A percentile compares a stretch with the other conserved stretches of the same genome.
These are phyloP conservation scores for Tephrocybe rancida DNA, from an alignment of 768 basidiomycete species.

Conservation along the genomic window DNA sequence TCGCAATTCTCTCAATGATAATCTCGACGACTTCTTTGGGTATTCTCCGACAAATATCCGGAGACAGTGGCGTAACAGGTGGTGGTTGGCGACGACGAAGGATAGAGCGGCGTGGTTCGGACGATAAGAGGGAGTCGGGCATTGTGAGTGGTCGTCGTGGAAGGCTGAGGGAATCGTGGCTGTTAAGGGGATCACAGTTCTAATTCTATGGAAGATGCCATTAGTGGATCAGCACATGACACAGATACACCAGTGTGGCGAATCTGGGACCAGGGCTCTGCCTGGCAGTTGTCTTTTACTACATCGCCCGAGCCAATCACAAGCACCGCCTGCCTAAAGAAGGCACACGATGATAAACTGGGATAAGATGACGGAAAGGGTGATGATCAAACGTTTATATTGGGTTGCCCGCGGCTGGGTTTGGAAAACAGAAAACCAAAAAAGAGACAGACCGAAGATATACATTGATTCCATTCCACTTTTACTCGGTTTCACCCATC, in stretches of 20 bases:
- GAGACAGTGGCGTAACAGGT: constrained; percentile 19
- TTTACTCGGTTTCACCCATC: constrained; percentile 6
- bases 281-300: constrained; percentile 13
- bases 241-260: constrained; percentile 13
- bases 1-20: constrained; percentile 18
- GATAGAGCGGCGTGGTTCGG: constrained; percentile 19
- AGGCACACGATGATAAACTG: constrained; percentile 2
- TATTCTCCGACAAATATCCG: constrained; percentile 15
- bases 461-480: constrained; percentile 8
- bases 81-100: constrained; percentile 19
- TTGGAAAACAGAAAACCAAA: neutral
- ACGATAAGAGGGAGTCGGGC: constrained; percentile 2
- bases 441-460: constrained; percentile 15
- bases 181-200: constrained; percentile 18
- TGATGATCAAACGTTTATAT: constrained; percentile 14
- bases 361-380: constrained; percentile 6
- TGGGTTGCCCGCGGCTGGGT: constrained; percentile 3
- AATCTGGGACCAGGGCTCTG: constrained; percentile 11
- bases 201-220: constrained; percentile 17
- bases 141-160: constrained; percentile 10
- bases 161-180: constrained; percentile 6
- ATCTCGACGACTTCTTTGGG: constrained; percentile 20
- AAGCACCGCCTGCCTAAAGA: constrained; percentile 1
- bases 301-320: constrained; percentile 12
- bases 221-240: constrained; percentile 22